A percentile compares a stretch with the other conserved stretches of the same genome.
Conservation (phyloP, 2,329 filamentous ascomycete genomes). For the Fusarium aywerte region DNA sequence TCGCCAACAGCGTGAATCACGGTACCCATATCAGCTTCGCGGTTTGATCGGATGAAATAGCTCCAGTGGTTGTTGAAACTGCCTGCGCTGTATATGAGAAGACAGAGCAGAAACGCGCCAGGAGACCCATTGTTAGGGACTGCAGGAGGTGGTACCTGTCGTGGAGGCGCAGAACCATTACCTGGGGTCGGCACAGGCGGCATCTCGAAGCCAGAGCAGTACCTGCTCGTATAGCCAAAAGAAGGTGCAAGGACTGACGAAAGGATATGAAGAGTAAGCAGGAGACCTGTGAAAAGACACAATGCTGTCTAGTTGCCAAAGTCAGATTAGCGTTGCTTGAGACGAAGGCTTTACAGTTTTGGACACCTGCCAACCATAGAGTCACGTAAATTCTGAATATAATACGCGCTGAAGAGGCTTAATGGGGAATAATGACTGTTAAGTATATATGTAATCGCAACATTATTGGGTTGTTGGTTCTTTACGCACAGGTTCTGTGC, state of each 20-base stretch:
- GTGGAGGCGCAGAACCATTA: background rate
- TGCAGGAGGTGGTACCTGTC: background rate
- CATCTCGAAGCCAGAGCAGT: background rate
- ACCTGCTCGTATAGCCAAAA: too few species aligned
- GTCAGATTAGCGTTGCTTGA: too few species aligned
- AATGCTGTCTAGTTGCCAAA: too few species aligned
- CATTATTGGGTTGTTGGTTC: background rate
- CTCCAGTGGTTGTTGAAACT: slow-evolving; percentile 12
- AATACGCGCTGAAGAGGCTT: background rate
- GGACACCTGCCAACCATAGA: accelerated
- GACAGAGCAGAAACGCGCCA: background rate
- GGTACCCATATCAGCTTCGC: accelerated
- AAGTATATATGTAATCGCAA: background rate
- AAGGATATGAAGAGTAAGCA: too few species aligned
- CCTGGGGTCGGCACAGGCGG: background rate
- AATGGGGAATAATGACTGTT: too few species aligned
- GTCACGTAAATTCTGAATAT: background rate
- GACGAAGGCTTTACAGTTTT: background rate
- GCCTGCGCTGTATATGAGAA: background rate
- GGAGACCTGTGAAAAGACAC: background rate
- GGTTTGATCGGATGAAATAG: background rate
- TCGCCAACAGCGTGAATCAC: background rate
- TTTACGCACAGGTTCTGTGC: accelerated
- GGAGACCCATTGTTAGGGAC: accelerated
- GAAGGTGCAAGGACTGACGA: too few species aligned